These are phyloP conservation scores for Urtica urens DNA, from an alignment of 306 rosid genomes.

Conservation along the genomic window DNA sequence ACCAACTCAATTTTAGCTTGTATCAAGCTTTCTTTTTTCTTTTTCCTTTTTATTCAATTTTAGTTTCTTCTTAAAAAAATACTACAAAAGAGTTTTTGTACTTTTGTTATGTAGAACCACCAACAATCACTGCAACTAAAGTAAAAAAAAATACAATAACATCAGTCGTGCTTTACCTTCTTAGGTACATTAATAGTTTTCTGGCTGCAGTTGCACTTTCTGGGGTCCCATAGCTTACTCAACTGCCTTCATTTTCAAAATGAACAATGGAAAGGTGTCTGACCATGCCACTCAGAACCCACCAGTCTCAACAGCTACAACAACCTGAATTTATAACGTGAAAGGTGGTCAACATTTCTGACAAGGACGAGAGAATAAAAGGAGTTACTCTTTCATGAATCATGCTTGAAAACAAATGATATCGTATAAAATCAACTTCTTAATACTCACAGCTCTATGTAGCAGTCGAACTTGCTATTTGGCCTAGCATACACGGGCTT, in stretches of 20 bases:
- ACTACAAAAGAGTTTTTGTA: too few relatives aligned
- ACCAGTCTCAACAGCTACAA: constrained; percentile 97
- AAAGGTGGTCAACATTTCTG: too few relatives aligned
- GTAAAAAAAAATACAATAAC: too few relatives aligned
- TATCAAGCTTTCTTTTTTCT: too few relatives aligned
- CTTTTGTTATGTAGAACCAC: too few relatives aligned
- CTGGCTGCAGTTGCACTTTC: constrained; percentile 98
- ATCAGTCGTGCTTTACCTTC: too few relatives aligned
- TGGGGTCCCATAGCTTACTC: constrained; percentile 96
- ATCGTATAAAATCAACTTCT: constrained; percentile 13
- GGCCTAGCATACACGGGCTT: constrained; percentile 74
- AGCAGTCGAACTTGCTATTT: constrained; percentile 85
- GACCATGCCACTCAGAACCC: constrained; percentile 97
- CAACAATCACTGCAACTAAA: too few relatives aligned
- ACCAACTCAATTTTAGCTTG: too few relatives aligned
- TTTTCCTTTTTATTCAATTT: too few relatives aligned
- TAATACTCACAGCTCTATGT: constrained; percentile 91
- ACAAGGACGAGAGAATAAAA: constrained; percentile 11
- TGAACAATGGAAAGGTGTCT: constrained; percentile 98
- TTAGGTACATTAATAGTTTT: constrained; percentile 74
- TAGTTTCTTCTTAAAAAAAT: too few relatives aligned
- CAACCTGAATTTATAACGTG: constrained; percentile 57
- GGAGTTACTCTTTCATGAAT: constrained; percentile 5
- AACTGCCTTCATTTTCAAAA: constrained; percentile 97
- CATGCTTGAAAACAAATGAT: constrained; percentile 10